phyloP scores from a whole-genome alignment of 805 yeast genomes.

The Nematodospora valgi region DNA sequence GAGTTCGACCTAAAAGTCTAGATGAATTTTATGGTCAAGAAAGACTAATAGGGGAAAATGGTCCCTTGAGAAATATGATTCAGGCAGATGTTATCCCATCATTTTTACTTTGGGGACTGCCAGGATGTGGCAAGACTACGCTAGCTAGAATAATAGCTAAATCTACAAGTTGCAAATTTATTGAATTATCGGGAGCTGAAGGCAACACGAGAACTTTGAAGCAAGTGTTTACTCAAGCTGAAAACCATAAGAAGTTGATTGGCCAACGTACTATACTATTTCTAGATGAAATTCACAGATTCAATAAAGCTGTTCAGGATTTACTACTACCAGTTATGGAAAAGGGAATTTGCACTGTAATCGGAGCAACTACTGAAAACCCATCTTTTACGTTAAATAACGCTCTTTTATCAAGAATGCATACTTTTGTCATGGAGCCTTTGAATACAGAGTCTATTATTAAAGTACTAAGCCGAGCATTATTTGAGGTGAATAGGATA shows the following conservation, averaged over 20 bases:
- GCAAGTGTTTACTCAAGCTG: slow-evolving; percentile 35
- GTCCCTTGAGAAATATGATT: slow-evolving; percentile 33
- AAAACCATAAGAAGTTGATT: slow-evolving; percentile 30
- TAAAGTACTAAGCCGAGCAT: slow-evolving; percentile 33
- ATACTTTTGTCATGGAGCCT: slow-evolving; percentile 43
- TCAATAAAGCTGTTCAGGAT: slow-evolving; percentile 43
- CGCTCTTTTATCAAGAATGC: slow-evolving; percentile 43
- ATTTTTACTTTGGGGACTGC: slow-evolving; percentile 42
- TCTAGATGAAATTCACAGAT: slow-evolving; percentile 43
- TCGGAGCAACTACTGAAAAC: slow-evolving; percentile 64
- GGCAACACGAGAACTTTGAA: slow-evolving; percentile 32
- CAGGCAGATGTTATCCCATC: slow-evolving; percentile 35
- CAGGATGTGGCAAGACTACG: slow-evolving; percentile 45
- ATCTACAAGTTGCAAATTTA: slow-evolving; percentile 27
- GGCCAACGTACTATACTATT: slow-evolving; percentile 41
- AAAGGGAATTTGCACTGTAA: slow-evolving; percentile 35
- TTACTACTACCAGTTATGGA: slow-evolving; percentile 40
- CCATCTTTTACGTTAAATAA: slow-evolving; percentile 42
- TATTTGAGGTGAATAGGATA: slow-evolving; percentile 51
- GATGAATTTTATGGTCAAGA: slow-evolving; percentile 43
- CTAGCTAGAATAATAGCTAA: slow-evolving; percentile 38
- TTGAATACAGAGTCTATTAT: slow-evolving; percentile 29
- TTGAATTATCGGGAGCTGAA: slow-evolving; percentile 40
- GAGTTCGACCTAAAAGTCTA: slow-evolving; percentile 35
- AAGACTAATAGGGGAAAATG: slow-evolving; percentile 35